Evolutionary conservation across 2,329 filamentous ascomycete species (phyloP).

Genomic region (Septoria linicola): DNA sequence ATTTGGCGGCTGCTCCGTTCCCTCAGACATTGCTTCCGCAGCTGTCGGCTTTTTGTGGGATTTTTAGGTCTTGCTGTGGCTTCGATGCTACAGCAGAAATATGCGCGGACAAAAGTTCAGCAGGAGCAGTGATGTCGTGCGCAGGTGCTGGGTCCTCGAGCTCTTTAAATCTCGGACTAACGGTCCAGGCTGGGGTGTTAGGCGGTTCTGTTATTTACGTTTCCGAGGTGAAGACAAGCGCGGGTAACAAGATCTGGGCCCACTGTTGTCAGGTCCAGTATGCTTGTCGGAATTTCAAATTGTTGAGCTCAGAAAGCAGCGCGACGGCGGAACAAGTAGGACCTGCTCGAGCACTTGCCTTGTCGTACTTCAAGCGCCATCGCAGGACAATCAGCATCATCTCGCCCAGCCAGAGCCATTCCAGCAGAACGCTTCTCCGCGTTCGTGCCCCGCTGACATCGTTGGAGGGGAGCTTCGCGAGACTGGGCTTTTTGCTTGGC

Average conservation of each 20-base stretch:
- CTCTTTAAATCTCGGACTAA: conserved; percentile 16
- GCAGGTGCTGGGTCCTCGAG: conserved; percentile 6
- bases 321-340: not conserved
- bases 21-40: conserved; percentile 27
- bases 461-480: conserved; percentile 3
- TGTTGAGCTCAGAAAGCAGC: not conserved
- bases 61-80: conserved; percentile 5
- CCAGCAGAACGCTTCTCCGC: conserved; percentile 1
- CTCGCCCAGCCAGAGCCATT: conserved; percentile 1
- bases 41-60: not conserved
- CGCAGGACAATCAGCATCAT: conserved; percentile 13
- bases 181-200: conserved; percentile 18
- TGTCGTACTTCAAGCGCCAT: conserved; percentile 15
- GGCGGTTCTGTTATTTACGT: conserved; percentile 1
- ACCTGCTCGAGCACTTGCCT: not conserved
- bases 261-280: conserved; percentile 2
- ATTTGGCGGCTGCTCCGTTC: conserved; percentile 21
- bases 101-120: not conserved
- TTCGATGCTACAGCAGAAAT: conserved; percentile 8
- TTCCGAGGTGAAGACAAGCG: conserved; percentile 16
- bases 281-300: conserved; percentile 2
- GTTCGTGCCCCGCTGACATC: conserved; percentile 12
- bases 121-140: conserved; percentile 9
- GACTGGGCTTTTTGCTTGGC: not conserved
- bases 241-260: conserved; percentile 17